Base-by-base conservation (phyloP, 2,329 filamentous ascomycete species). In the Arthrinium puccinioides region DNA sequence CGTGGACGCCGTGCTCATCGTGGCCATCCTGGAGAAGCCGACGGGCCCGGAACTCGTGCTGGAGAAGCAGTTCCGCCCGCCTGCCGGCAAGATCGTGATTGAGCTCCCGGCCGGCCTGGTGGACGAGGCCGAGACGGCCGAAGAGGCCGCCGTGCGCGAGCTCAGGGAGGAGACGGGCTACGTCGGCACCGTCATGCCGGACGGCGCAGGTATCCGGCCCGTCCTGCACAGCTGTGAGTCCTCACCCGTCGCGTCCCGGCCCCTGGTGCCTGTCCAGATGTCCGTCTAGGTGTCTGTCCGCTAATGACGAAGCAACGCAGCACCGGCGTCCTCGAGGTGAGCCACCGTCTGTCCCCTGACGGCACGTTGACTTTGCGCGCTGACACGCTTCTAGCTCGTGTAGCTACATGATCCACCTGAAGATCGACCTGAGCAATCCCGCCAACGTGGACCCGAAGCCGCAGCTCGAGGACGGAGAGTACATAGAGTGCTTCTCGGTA, bases 401-500 rank as follows among this genome's bases (percentile, higher is more conserved):
- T 15, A 33, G 24, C 31, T 33, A 33, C 38, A 80, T 83, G 72
- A 77, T 89, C 10, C 84, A 89, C 51, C 76, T 89, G 29, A 72
- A 67, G 1, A 75, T 90, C 44, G 83, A 90, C 57, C 76, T 84
- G 69, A 70, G 63, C 4, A 63, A 78, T 2, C 72, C 81, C 0
- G 79, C 79, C 48, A 90, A 90, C 54, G 73, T 81, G 54, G 67
- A 84, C 36, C 77, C 76, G 1, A 69, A 79, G 56, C 79, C 84
- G 0, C 64, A 83, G 53, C 67, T 89, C 6, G 84, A 90, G 54
- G 84, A 88, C 21, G 82, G 79, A 44, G 85, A 90, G 61, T 89
- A 87, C 54, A 90, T 90, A 51, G 84, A 89, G 56, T 80, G 81
- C 24, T 89, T 90, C 51, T 76, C 74, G 9, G 70, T 87, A 7